These are phyloP conservation scores for Rubroboletus pulcherrimus DNA, from an alignment of 768 basidiomycete genomes.

Conservation along the genomic window DNA sequence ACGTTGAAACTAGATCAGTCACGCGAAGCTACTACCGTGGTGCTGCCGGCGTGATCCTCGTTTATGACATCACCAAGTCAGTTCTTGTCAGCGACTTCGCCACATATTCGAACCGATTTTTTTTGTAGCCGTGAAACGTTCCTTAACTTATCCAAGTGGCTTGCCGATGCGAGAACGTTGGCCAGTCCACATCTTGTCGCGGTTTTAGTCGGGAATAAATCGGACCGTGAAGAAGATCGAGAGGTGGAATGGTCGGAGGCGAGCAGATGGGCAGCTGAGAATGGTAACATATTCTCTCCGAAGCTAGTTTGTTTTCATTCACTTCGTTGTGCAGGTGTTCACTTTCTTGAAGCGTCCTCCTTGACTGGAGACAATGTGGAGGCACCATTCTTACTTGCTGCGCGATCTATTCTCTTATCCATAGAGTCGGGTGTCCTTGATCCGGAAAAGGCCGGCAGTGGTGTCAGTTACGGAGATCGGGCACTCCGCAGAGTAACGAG, in stretches of 20 bases:
- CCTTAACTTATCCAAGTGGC: slow-evolving; percentile 78
- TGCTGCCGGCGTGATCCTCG: slow-evolving; percentile 86
- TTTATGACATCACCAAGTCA: slow-evolving; percentile 90
- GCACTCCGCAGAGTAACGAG: slow-evolving; percentile 87
- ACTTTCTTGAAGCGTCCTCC: slow-evolving; percentile 93
- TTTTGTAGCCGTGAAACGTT: slow-evolving; percentile 79
- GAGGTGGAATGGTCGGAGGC: slow-evolving; percentile 97
- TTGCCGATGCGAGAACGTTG: slow-evolving; percentile 88
- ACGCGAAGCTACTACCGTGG: slow-evolving; percentile 96
- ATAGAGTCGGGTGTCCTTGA: slow-evolving; percentile 90
- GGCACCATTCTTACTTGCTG: slow-evolving; percentile 85
- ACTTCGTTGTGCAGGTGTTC: slow-evolving; percentile 57
- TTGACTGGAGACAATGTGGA: slow-evolving; percentile 91
- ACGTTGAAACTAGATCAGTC: slow-evolving; percentile 56
- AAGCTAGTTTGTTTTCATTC: neutral
- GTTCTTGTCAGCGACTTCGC: slow-evolving; percentile 16
- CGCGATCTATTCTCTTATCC: slow-evolving; percentile 81
- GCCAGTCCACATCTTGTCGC: slow-evolving; percentile 89
- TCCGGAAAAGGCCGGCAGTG: slow-evolving; percentile 92
- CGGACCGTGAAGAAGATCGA: slow-evolving; percentile 89
- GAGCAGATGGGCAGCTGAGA: slow-evolving; percentile 92
- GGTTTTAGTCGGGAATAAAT: slow-evolving; percentile 93
- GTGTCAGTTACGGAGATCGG: slow-evolving; percentile 95
- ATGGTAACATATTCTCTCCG: slow-evolving; percentile 49
- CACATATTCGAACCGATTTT: slow-evolving; percentile 1